Base-by-base conservation (phyloP, 306 rosid species). In the Begonia peltatifolia region DNA sequence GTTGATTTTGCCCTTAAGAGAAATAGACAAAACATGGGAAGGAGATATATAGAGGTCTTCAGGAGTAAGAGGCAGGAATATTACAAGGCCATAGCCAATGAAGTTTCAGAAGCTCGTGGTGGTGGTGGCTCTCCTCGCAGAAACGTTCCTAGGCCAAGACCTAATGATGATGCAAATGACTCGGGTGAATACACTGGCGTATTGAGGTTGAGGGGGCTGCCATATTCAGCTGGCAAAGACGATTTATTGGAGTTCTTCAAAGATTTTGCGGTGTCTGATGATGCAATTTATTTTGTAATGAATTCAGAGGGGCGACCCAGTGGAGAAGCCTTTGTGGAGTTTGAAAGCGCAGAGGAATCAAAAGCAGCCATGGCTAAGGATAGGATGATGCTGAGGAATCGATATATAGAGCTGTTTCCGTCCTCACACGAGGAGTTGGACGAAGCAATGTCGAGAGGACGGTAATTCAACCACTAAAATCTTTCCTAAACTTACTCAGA, bases 51-150 rank as follows among this genome's bases (percentile, higher is more conserved):
- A 18, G 97, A 88, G 74, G 86, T 88, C 59, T 88, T 79, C 79
- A 74, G 95, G 74, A 88, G 95, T 50, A 88, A 79, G 82, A 80
- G 97, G 63, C 97, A 88, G 71, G 97, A 88, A 63, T 88, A 88
- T 76, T 88, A 88, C 54, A 88, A 79, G 77, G 97, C 95, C 16
- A 76, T 88, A 55, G 93, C 95, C 10, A 68, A 73, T 42, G 95
- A 88, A 71, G 87, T 84, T 63, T 73, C 77, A 5, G 93, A 82
- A 50, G 56, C 82, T 23, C 81, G 81, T 18, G 80, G 86, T 42
- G 79, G 85, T 17, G 79, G 85, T 17, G 71, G 84, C 55, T 84
- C 97, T 18, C 97, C 95, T 3, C 83, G 86, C 55, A 75, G 87
- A 53, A 77, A 66, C 61, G 56, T 66, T 50, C 62, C 80, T 1